Conservation (phyloP, 495 filamentous ascomycete species). For the Podospora pseudoanserina region DNA sequence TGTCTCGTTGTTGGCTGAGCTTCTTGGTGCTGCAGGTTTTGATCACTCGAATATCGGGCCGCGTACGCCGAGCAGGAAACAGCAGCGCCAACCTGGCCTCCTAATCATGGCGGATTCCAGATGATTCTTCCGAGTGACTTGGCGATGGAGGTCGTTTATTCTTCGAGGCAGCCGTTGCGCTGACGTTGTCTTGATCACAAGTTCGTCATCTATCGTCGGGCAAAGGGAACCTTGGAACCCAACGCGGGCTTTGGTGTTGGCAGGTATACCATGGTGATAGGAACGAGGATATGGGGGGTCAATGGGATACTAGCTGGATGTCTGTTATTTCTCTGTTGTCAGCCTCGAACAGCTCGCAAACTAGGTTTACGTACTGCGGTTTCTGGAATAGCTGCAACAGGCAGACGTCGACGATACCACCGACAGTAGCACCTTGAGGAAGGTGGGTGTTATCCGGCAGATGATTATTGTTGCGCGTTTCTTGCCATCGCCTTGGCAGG, state of each 20-base stretch:
- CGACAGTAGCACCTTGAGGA: neutral
- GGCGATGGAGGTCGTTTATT: neutral
- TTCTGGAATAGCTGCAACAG: neutral
- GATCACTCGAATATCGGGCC: neutral
- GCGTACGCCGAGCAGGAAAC: neutral
- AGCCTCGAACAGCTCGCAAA: neutral
- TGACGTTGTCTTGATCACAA: neutral
- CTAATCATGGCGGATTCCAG: neutral
- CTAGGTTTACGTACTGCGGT: neutral
- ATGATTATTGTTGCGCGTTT: neutral
- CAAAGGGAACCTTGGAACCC: neutral
- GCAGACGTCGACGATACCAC: neutral
- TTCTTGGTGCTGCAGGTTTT: conserved; percentile 4
- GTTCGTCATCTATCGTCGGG: neutral
- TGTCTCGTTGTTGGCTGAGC: neutral
- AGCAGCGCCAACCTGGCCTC: neutral
- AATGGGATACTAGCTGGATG: neutral
- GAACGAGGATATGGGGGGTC: neutral
- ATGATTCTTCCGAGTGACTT: neutral
- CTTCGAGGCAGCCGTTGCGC: neutral
- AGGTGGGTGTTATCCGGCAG: neutral
- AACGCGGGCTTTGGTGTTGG: neutral
- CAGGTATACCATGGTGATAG: neutral
- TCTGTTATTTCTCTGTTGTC: neutral
- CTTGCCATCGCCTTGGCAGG: neutral